Evolutionary conservation across 208 protist species (phyloP).

Genomic region (Crithidia brevicula): DNA sequence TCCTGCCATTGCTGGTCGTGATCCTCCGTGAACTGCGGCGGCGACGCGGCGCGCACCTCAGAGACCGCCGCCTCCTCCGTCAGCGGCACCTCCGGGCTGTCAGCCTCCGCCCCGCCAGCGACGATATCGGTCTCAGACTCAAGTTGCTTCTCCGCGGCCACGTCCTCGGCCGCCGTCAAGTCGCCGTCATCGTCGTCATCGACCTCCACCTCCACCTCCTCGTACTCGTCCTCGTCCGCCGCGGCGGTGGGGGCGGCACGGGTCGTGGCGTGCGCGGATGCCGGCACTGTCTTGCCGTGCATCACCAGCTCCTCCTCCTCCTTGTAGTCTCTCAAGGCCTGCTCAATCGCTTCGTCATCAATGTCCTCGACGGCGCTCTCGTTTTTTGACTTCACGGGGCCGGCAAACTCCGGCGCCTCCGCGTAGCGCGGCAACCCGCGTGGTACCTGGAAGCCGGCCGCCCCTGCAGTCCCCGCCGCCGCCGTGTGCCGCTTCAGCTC

Average conservation of each 20-base stretch:
- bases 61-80: background rate
- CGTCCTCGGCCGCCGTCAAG: constrained; percentile 19
- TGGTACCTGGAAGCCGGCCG: constrained; percentile 25
- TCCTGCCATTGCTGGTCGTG: constrained; percentile 28
- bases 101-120: constrained; percentile 14
- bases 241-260: constrained; percentile 9
- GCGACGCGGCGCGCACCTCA: too few relatives aligned
- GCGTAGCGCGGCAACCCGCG: constrained; percentile 37
- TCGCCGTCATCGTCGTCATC: constrained; percentile 30
- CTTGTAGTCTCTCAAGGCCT: constrained; percentile 43
- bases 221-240: constrained; percentile 28
- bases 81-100: constrained; percentile 6
- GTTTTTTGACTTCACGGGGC: constrained; percentile 47
- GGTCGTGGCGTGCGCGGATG: constrained; percentile 12
- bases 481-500: constrained; percentile 35
- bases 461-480: constrained; percentile 7
- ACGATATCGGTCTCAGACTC: constrained; percentile 7
- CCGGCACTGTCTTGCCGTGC: constrained; percentile 13
- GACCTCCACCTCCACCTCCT: constrained; percentile 44
- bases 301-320: constrained; percentile 27
- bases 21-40: background rate
- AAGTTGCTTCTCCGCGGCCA: constrained; percentile 9
- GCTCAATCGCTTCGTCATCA: constrained; percentile 53
- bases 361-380: constrained; percentile 39
- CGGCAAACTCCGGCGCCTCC: constrained; percentile 51